These are phyloP conservation scores for Fusarium luffae DNA, from an alignment of 2,329 filamentous ascomycete genomes.

Conservation along the genomic window DNA sequence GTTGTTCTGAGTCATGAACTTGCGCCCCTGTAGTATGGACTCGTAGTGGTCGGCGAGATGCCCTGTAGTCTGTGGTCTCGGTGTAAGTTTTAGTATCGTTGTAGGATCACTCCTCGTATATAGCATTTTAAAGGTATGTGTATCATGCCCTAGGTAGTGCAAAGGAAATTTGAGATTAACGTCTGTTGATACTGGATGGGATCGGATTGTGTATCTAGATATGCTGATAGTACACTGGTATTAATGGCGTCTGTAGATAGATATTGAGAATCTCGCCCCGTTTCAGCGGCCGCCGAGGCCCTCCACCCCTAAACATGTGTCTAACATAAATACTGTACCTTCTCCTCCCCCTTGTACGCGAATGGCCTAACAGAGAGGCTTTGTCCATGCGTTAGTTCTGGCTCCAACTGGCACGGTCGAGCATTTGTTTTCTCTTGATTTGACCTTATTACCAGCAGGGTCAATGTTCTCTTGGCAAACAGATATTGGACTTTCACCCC, in stretches of 20 bases:
- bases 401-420: background rate
- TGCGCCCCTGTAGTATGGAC: background rate
- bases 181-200: background rate
- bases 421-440: background rate
- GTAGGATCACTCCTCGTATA: background rate
- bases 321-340: slow-evolving; percentile 28
- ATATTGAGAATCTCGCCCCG: slow-evolving; percentile 14
- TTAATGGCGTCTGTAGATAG: slow-evolving; percentile 24
- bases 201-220: background rate
- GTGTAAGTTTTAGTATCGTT: background rate
- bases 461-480: background rate
- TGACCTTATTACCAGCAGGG: background rate
- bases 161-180: background rate
- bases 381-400: background rate
- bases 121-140: background rate
- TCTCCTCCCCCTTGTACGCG: background rate
- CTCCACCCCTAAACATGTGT: slow-evolving; percentile 27
- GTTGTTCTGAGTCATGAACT: background rate
- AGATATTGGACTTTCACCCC: slow-evolving; percentile 24
- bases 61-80: background rate
- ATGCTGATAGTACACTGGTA: slow-evolving; percentile 29
- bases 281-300: slow-evolving; percentile 28
- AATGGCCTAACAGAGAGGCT: background rate
- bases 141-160: background rate
- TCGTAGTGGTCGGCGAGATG: background rate